These are phyloP conservation scores for Sutorius eximius DNA, from an alignment of 1,284 basidiomycete genomes.

Conservation along the genomic window DNA sequence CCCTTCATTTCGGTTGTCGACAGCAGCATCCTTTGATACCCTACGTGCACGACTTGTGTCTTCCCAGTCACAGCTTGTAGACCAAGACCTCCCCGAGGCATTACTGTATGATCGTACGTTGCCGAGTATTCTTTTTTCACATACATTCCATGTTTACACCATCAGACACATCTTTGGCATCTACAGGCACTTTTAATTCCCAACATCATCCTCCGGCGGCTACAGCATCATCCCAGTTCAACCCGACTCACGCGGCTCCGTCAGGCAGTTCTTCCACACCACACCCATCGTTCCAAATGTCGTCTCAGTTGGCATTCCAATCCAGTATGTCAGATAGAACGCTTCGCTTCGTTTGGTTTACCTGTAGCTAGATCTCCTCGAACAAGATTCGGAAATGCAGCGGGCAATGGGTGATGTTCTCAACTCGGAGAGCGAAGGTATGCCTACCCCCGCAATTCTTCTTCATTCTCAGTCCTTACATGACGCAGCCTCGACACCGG, in stretches of 20 bases:
- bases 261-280: conserved; percentile 52
- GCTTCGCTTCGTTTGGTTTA: conserved; percentile 14
- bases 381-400: conserved; percentile 73
- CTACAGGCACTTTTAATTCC: conserved; percentile 11
- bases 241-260: conserved; percentile 7
- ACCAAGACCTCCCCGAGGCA: conserved; percentile 33
- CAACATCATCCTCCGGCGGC: conserved; percentile 8
- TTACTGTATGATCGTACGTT: conserved; percentile 37
- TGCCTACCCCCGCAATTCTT: neutral
- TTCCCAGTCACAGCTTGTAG: conserved; percentile 40
- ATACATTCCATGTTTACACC: neutral
- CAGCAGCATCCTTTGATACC: conserved; percentile 49
- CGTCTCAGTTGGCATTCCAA: conserved; percentile 51
- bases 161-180: conserved; percentile 15
- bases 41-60: conserved; percentile 48
- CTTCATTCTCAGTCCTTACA: neutral
- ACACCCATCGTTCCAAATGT: conserved; percentile 58
- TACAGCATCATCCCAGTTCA: conserved; percentile 13
- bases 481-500: conserved; percentile 16
- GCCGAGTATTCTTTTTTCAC: neutral
- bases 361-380: conserved; percentile 56
- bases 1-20: conserved; percentile 43
- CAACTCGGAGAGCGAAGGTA: conserved; percentile 40
- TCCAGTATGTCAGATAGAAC: conserved; percentile 50
- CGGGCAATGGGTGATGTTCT: conserved; percentile 58